Base-by-base conservation (phyloP, 2,329 filamentous ascomycete species). In the Talaromyces sp. region DNA sequence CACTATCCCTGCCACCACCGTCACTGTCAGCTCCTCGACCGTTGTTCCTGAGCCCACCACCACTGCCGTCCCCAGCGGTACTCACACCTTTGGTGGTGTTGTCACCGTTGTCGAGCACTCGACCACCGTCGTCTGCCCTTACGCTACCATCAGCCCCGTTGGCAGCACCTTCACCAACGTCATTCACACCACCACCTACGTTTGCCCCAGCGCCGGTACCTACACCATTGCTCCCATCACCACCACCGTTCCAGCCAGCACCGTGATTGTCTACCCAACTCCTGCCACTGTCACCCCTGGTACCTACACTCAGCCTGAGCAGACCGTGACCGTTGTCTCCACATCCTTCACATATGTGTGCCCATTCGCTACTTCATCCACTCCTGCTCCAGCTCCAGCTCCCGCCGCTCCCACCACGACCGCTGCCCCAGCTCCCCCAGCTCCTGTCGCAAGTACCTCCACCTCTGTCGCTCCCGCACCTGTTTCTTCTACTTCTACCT, bases 221-320 rank as follows among this genome's bases (percentile, higher is more conserved):
- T 91, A 90, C 81, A 90, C 86, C 70, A 85, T 91, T 66, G 85
- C 80, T 64, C 84, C 88, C 58, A 80, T 80, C 70, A 88, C 85
- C 70, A 88, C 84, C 64, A 79, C 78, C 35, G 79, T 84, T 64
- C 74, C 78, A 58, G 71, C 69, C 59, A 75, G 77, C 65, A 79
- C 80, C 63, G 76, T 87, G 13, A 59, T 75, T 58, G 81, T 85
- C 67, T 86, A 86, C 75, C 88, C 88, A 53, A 81, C 81, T 60
- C 81, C 87, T 56, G 83, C 83, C 63, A 83, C 78, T 67, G 85
- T 85, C 75, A 76, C 75, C 60, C 85, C 88, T 53, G 89, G 88
- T 64, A 89, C 84, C 68, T 92, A 91, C 82, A 87, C 84, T 63
- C 83, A 84, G 67, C 81, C 86, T 53, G 82, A 84, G 71, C 78